These are phyloP conservation scores for Skeletonema marinoi DNA, from an alignment of 108 stramenopile species.

Conservation along the genomic window DNA sequence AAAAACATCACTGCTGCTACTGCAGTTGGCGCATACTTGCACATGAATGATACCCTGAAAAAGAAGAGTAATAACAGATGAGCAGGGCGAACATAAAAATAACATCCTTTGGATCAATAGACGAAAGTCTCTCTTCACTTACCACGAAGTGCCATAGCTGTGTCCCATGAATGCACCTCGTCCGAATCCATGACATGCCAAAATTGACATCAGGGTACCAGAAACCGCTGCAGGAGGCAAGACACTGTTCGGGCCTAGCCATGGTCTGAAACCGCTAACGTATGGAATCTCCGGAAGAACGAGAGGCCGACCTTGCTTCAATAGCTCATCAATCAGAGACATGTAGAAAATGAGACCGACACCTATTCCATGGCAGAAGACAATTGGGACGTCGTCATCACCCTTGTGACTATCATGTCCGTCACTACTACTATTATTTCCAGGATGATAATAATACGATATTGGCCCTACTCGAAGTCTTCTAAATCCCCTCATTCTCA, in stretches of 20 bases:
- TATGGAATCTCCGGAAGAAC: conserved; percentile 83
- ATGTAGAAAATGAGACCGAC: conserved; percentile 80
- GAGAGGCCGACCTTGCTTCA: conserved; percentile 71
- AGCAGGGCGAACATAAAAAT: not conserved
- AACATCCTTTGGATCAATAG: not conserved
- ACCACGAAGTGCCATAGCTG: conserved; percentile 77
- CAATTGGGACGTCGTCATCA: conserved; percentile 60
- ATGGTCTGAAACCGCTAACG: conserved; percentile 84
- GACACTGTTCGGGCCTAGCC: conserved; percentile 74
- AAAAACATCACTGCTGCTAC: conserved; percentile 80
- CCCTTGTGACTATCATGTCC: conserved; percentile 27
- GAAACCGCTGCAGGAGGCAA: conserved; percentile 72
- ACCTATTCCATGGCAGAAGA: conserved; percentile 90
- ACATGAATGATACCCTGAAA: conserved; percentile 45
- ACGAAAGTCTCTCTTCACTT: not conserved
- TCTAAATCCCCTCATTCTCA: conserved; percentile 74
- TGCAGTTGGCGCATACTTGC: conserved; percentile 73
- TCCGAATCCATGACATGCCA: conserved; percentile 73
- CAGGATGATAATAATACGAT: conserved; percentile 81
- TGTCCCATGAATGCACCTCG: conserved; percentile 79
- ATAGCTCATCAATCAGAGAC: conserved; percentile 66
- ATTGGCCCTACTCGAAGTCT: conserved; percentile 67
- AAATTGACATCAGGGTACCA: conserved; percentile 77
- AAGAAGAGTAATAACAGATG: not conserved
- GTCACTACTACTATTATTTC: conserved; percentile 19